phyloP scores from a whole-genome alignment of 331 rosid genomes.

The Quercus phellos region DNA sequence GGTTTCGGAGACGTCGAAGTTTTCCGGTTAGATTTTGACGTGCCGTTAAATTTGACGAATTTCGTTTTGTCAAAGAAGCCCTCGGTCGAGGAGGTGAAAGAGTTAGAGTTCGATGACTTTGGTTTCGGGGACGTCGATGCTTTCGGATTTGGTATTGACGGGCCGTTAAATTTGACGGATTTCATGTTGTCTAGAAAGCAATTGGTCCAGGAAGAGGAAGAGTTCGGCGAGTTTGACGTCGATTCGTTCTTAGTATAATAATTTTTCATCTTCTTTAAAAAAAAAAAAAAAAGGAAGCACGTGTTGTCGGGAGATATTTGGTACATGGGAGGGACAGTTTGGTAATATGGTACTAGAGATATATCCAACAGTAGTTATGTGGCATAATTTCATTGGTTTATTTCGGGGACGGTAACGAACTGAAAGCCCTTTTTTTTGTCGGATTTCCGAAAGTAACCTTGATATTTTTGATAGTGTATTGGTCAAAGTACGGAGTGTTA shows the following conservation, averaged over 20 bases:
- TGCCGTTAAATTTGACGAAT: constrained; percentile 36
- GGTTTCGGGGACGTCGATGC: constrained; percentile 35
- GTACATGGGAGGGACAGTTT: constrained; percentile 10
- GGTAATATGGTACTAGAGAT: constrained; percentile 14
- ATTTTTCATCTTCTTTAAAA: no score
- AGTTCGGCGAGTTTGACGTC: constrained; percentile 67
- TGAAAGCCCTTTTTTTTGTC: not conserved
- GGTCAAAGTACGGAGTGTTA: not conserved
- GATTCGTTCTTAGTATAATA: constrained; percentile 39
- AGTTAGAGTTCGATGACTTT: constrained; percentile 21
- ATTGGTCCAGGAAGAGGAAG: constrained; percentile 29
- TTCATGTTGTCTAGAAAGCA: constrained; percentile 34
- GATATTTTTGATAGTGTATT: constrained; percentile 6
- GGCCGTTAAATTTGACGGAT: constrained; percentile 42
- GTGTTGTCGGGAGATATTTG: not conserved
- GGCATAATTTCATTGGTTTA: not conserved
- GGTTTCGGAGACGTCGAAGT: constrained; percentile 34
- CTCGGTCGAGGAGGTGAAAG: no score
- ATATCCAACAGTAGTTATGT: not conserved
- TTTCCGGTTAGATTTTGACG: constrained; percentile 37
- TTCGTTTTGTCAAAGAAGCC: no score
- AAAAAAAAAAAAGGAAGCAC: no score
- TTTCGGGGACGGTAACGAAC: not conserved
- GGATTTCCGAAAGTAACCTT: constrained; percentile 28
- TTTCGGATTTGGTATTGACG: constrained; percentile 40